Base-by-base conservation (phyloP, 768 basidiomycete genomes). In the Saitozyma podzolica region DNA sequence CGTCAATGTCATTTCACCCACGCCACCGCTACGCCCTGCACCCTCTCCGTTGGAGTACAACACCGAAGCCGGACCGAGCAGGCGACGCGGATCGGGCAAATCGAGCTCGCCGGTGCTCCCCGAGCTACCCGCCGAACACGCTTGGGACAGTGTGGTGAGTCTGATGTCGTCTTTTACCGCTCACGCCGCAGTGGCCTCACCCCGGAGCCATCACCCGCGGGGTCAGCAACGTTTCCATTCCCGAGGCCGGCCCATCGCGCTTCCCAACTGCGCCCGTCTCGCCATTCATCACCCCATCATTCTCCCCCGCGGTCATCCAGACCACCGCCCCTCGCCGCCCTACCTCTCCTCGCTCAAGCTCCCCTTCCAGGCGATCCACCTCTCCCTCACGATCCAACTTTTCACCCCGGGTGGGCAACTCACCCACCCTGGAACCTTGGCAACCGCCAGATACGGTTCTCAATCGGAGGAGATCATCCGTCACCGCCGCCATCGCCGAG, bases 61-160 rank as follows among this genome's bases (percentile, higher is more conserved):
- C 16, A 9, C 52, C 9, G 20, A 65, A 20, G 17, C 50, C 16
- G 48, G 49, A 11, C 54, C 53, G n/a, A 47, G 41, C 16, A 20
- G 19, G 29, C 19, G 54, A 40, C 17, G 40, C 10, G 41, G 54
- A 57, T n/a, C 43, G 63, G 59, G 41, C 48, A 45, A 19, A 39
- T 58, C 41, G 61, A 40, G 4, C 39, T 69, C 43, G 39, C 52
- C 54, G 40, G 56, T 59, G 2, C 52, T n/a, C 5, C 37, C 41
- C 0, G 66, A 66, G 16, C 13, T 61, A 16, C 53, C 59, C 6
- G 45, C 42, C 8, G 73, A 70, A 37, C 66, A 64, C 59, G 66
- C 71, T 50, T 75, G 71, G 70, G 71, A 75, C 49, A 75, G 74
- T 66, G 74, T 75, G 13, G 73, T 74, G 56, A 58, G 72, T 73